Evolutionary conservation across 768 basidiomycete genomes (phyloP).

Genomic region (Strobilomyces confusus): DNA sequence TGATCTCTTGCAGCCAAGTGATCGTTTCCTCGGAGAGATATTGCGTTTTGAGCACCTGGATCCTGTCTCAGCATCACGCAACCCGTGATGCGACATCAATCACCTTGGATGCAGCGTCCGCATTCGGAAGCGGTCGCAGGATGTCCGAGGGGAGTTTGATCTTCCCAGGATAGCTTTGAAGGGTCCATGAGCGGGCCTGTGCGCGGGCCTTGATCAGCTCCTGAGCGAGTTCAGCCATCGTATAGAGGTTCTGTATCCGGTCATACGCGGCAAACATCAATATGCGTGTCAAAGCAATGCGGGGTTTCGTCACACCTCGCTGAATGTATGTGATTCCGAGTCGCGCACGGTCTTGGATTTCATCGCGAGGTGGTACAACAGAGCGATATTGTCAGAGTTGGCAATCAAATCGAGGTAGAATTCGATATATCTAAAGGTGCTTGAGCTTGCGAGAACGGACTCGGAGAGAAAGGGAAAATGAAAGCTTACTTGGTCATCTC

Average conservation of each 20-base stretch:
- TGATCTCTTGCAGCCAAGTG: conserved; percentile 52
- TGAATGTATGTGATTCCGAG: conserved; percentile 57
- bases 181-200: conserved; percentile 62
- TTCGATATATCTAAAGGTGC: conserved; percentile 66
- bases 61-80: neutral
- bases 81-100: neutral
- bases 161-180: conserved; percentile 78
- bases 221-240: conserved; percentile 84
- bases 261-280: neutral
- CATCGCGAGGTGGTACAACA: conserved; percentile 77
- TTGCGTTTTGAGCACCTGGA: conserved; percentile 60
- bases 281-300: neutral
- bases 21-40: conserved; percentile 63
- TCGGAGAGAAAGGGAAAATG: neutral
- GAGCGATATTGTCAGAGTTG: conserved; percentile 75
- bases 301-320: conserved; percentile 50
- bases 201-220: conserved; percentile 73
- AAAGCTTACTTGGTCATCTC: conserved; percentile 74
- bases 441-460: neutral
- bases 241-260: conserved; percentile 71
- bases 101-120: conserved; percentile 65
- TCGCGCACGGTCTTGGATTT: conserved; percentile 89
- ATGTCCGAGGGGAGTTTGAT: conserved; percentile 80
- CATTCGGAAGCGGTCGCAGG: conserved; percentile 62
- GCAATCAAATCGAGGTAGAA: conserved; percentile 81